phyloP scores from a whole-genome alignment of 2,329 filamentous ascomycete species.

The Hymenoscyphus repandus region DNA sequence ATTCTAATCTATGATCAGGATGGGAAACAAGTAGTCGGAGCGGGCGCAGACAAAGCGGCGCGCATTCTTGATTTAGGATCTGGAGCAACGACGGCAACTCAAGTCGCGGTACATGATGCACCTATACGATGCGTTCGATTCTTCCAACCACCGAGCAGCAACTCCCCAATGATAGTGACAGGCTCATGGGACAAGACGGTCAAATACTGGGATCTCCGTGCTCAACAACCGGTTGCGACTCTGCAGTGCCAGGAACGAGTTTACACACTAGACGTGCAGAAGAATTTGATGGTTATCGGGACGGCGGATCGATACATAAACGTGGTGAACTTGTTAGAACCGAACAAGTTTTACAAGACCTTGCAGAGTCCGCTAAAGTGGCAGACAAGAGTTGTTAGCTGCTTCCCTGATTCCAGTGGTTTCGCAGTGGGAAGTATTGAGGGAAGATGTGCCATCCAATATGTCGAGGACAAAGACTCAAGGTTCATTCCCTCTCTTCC shows the following conservation, averaged over 20 bases:
- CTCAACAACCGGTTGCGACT: conserved; percentile 57
- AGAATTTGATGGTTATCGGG: conserved; percentile 83
- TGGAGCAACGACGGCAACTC: conserved; percentile 53
- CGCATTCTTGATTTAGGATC: conserved; percentile 78
- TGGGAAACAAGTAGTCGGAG: conserved; percentile 81
- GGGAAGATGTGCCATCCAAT: conserved; percentile 95
- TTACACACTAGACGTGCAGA: conserved; percentile 87
- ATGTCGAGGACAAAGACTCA: conserved; percentile 92
- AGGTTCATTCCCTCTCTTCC: conserved; percentile 40
- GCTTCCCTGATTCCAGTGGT: conserved; percentile 85
- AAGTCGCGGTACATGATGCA: conserved; percentile 80
- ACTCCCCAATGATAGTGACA: conserved; percentile 78
- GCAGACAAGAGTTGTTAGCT: conserved; percentile 93
- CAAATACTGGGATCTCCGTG: conserved; percentile 82
- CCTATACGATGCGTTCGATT: conserved; percentile 75
- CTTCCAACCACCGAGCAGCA: conserved; percentile 59
- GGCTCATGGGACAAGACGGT: conserved; percentile 89
- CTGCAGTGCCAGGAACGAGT: conserved; percentile 70
- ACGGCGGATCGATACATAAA: conserved; percentile 97
- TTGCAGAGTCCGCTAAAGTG: conserved; percentile 95
- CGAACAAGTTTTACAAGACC: conserved; percentile 90
- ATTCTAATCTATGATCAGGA: conserved; percentile 52
- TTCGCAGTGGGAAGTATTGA: conserved; percentile 97
- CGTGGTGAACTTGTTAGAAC: conserved; percentile 84
- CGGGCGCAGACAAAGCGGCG: conserved; percentile 84